Conservation (phyloP, 139 green algal genomes). For the Gonium pectorale region DNA sequence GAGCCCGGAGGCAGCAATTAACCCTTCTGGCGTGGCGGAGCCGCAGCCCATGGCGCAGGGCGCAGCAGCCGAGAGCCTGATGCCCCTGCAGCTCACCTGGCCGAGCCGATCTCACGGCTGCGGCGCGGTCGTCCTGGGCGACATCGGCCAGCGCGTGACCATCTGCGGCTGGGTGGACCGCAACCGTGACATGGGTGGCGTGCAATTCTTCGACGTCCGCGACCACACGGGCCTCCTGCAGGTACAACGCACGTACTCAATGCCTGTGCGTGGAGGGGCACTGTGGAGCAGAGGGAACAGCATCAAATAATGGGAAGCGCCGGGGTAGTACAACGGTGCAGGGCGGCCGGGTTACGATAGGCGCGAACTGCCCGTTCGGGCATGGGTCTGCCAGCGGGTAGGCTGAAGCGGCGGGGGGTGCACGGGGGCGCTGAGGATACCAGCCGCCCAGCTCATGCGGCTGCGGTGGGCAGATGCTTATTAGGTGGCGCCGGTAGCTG, state of each 20-base stretch:
- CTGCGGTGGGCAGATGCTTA: no score
- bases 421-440: no score
- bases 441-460: no score
- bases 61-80: background rate
- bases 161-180: conserved; percentile 97
- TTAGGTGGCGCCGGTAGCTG: no score
- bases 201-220: conserved; percentile 94
- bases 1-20: background rate
- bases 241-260: conserved; percentile 59
- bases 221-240: conserved; percentile 96
- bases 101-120: conserved; percentile 63
- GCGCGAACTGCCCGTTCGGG: no score
- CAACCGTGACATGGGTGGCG: conserved; percentile 91
- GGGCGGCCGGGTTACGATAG: no score
- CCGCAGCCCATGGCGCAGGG: background rate
- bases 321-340: no score
- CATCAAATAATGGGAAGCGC: no score
- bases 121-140: conserved; percentile 47
- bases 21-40: background rate
- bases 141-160: conserved; percentile 57
- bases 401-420: no score
- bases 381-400: no score
- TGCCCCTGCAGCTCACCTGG: conserved; percentile 65
- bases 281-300: no score
- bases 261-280: no score